Conservation (phyloP, 2,329 filamentous ascomycete species). For the Sarocladium brachiariae region DNA sequence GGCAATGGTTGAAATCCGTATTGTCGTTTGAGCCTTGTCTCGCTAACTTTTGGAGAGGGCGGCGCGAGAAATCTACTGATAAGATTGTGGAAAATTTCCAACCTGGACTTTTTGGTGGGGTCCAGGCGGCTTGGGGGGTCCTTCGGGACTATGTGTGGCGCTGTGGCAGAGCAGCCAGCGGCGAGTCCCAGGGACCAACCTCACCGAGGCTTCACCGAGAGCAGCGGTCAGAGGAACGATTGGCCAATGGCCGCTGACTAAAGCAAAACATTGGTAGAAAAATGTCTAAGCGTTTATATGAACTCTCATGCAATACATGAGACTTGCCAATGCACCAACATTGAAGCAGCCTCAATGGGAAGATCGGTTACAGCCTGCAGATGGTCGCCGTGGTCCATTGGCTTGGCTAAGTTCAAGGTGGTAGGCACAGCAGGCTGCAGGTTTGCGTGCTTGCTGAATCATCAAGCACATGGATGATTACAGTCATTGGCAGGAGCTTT, state of each 20-base stretch:
- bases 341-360: too few species aligned
- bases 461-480: not conserved
- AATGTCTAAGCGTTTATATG: not conserved
- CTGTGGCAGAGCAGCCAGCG: not conserved
- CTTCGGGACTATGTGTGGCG: not conserved
- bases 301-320: too few species aligned
- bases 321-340: too few species aligned
- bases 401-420: not conserved
- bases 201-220: conserved; percentile 7
- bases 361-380: too few species aligned
- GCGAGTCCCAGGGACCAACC: not conserved
- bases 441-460: not conserved
- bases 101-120: conserved; percentile 8
- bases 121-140: not conserved
- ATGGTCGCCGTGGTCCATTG: too few species aligned
- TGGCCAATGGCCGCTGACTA: conserved; percentile 7
- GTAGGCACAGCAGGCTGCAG: not conserved
- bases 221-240: not conserved
- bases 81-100: conserved; percentile 13
- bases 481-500: conserved; percentile 1
- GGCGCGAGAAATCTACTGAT: conserved; percentile 9
- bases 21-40: not conserved
- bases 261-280: not conserved
- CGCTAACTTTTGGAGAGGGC: conserved; percentile 4
- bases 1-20: not conserved